phyloP scores from a whole-genome alignment of 2,329 filamentous ascomycete species.

The Penicillium rolfsii region DNA sequence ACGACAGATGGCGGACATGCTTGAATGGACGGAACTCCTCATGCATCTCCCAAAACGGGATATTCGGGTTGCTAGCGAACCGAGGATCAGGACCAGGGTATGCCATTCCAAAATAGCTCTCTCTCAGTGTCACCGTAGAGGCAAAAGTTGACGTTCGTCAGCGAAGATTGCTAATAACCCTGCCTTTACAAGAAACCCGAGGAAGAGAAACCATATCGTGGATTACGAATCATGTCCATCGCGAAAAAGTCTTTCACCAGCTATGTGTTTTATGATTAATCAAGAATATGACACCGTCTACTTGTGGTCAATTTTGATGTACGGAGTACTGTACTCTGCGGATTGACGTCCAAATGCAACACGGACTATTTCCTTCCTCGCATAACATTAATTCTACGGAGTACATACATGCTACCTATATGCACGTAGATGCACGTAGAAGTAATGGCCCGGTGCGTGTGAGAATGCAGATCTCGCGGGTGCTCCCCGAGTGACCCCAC shows the following conservation, averaged over 20 bases:
- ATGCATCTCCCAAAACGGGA: not conserved
- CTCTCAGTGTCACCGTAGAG: not conserved
- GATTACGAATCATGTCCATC: not conserved
- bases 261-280: not conserved
- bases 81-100: not conserved
- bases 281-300: not conserved
- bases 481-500: not conserved
- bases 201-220: not conserved
- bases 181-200: not conserved
- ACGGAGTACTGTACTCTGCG: no score
- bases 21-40: not conserved
- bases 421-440: no score
- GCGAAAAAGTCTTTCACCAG: not conserved
- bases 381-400: not conserved
- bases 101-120: not conserved
- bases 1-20: not conserved
- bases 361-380: not conserved
- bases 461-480: not conserved
- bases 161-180: not conserved
- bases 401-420: not conserved
- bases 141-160: not conserved
- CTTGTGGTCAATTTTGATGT: not conserved
- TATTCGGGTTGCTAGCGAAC: not conserved
- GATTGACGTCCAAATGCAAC: not conserved
- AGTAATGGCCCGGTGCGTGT: not conserved